Percentiles rank a stretch among this genome's conserved stretches.
phyloP scores from a whole-genome alignment of 495 filamentous ascomycete species.

The Cairneyella variabilis region DNA sequence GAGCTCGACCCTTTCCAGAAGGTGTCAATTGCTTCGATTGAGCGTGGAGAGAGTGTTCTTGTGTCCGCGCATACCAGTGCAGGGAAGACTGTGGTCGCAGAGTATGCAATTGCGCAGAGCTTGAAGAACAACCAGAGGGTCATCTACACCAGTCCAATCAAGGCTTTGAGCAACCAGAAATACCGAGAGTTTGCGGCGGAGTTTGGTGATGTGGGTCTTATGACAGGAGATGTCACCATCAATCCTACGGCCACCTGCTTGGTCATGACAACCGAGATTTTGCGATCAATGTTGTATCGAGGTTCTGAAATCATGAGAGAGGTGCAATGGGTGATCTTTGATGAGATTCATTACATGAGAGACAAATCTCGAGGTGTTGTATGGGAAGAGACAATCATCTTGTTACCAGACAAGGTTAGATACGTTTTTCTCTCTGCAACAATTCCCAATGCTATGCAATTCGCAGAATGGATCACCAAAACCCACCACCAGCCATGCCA shows the following conservation, averaged over 20 bases:
- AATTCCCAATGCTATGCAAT: conserved; percentile 99
- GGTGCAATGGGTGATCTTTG: conserved; percentile 95
- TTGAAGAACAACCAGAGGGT: conserved; percentile 95
- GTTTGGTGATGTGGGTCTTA: conserved; percentile 94
- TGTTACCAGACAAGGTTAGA: conserved; percentile 94
- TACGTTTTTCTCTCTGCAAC: conserved; percentile 98
- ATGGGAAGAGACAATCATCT: conserved; percentile 98
- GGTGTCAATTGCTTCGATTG: conserved; percentile 86
- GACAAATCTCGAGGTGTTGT: conserved; percentile 93
- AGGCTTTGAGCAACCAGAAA: conserved; percentile 97
- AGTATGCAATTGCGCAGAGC: conserved; percentile 97
- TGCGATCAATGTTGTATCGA: conserved; percentile 96
- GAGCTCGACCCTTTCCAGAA: conserved; percentile 96
- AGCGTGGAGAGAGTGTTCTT: conserved; percentile 90
- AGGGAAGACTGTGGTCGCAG: conserved; percentile 95
- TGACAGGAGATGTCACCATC: conserved; percentile 99
- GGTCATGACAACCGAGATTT: conserved; percentile 99
- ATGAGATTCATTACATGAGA: conserved; percentile 98
- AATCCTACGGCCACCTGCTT: conserved; percentile 97
- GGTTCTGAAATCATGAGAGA: conserved; percentile 99
- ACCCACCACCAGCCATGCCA: conserved; percentile 96
- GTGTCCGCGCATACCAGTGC: conserved; percentile 97
- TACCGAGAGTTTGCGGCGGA: conserved; percentile 93
- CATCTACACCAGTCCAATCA: conserved; percentile 99
- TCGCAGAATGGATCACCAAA: conserved; percentile 97